Evolutionary conservation across 140 eudicot genomes (phyloP), one percentile per base, ranked within the genome.

Genomic region (Erigeron philadelphicus): DNA sequence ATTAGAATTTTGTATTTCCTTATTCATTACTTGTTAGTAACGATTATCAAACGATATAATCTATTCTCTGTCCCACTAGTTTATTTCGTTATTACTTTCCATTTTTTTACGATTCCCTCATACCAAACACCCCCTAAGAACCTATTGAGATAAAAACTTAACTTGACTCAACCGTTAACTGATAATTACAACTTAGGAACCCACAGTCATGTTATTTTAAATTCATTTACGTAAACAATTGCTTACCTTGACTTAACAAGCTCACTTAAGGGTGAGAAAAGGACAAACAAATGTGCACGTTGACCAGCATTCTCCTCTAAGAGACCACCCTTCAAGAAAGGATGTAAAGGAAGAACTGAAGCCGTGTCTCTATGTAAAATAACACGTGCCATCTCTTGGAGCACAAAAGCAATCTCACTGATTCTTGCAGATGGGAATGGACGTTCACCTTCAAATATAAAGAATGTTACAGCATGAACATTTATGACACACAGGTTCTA

Each of bases 181-280:
- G 4, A 48, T 48, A 23, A 25, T 16, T 25, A 59, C 64, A 59
- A 25, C 18, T 16, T n/a, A 17, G 59, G 38, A 31, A n/a, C 25
- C 25, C 44, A 31, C 4, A 18, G 66, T 38, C 66, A 61, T 35
- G 66, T n/a, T 15, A 8, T 7, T 41, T 9, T 61, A 60, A 31
- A 43, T n/a, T 15, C 4, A 4, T 42, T 52, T 15, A 64, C 45
- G 13, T 44, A 13, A 44, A 42, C 12, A 38, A 48, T 42, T 43
- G 18, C 63, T 80, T 83, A 94, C 99, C 99, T 94, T 63, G 99
- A 94, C 61, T 80, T 72, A 54, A 94, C 86, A 61, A 94, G 90
- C 71, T 94, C 97, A 81, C 96, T 83, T 44, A 94, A 82, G 64
- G 97, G 84, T 6, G 86, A 86, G 63, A 90, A 87, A 45, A 94